Base-by-base conservation (phyloP, 768 basidiomycete genomes). In the Flagelloscypha sp. region DNA sequence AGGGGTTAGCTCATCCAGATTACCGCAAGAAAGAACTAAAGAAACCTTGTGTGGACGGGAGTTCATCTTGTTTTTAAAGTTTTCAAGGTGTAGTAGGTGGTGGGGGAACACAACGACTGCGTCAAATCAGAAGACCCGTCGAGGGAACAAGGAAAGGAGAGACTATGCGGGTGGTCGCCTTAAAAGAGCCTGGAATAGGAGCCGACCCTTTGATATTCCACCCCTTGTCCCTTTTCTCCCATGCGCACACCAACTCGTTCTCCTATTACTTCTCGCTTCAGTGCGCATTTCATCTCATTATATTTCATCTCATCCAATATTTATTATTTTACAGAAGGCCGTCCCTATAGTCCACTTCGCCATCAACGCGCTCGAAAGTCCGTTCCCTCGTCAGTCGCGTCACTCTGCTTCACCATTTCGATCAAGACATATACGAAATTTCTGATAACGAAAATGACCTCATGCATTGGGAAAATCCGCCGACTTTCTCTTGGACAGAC, bases 31-130 rank as follows among this genome's bases (percentile, higher is more conserved):
- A 27, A 28, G 34, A 46, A 42, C 41, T 30, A 35, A 24, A 48
- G 62, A 45, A 42, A 70, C 72, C 59, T 84, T 84, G 57, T 82
- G 82, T 17, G 80, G 79, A 49, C 83, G 76, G 38, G 75, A 65
- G 57, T 77, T 83, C 83, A 84, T 84, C 50, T 47, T 58, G 44
- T 17, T 17, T 10, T 9, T 17, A 38, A n/a, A 48, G 45, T 40
- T 32, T 35, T 33, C 35, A 42, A 50, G 27, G 45, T 40, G 38
- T 30, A 43, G 30, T 43, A 46, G 47, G 38, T 31, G 32, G 40
- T 42, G 41, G 37, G 46, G 40, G 34, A 46, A 41, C 37, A 28
- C 36, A 35, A 24, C 30, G 36, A 46, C 36, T 17, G 24, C 7
- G 30, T 17, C n/a, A 11, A 35, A 35, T 21, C 11, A 38, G 20